These are phyloP conservation scores for Punctularia strigosozonata DNA, from an alignment of 768 basidiomycete genomes.

Conservation along the genomic window DNA sequence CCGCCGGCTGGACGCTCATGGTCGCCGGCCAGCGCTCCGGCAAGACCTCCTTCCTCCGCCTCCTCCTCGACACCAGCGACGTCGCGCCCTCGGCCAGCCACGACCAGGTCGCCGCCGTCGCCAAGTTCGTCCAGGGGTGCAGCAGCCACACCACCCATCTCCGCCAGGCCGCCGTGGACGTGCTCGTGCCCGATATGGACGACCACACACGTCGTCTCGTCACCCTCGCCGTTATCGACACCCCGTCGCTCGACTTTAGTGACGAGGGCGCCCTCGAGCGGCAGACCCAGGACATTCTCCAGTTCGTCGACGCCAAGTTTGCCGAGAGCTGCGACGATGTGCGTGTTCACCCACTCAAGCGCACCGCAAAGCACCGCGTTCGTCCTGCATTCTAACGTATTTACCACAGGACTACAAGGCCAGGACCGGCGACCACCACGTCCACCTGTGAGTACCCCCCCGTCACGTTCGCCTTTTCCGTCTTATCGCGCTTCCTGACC, in stretches of 20 bases:
- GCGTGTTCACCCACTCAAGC: slow-evolving; percentile 24
- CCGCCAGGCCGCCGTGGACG: slow-evolving; percentile 59
- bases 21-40: slow-evolving; percentile 75
- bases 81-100: slow-evolving; percentile 49
- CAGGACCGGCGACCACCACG: slow-evolving; percentile 60
- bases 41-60: slow-evolving; percentile 80
- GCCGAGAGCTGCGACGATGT: slow-evolving; percentile 70
- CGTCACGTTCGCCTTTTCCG: slow-evolving; percentile 18
- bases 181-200: slow-evolving; percentile 46
- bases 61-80: slow-evolving; percentile 71
- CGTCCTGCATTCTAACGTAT: slow-evolving; percentile 9
- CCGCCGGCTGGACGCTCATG: slow-evolving; percentile 55
- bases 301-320: slow-evolving; percentile 63
- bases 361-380: slow-evolving; percentile 9
- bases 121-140: slow-evolving; percentile 72
- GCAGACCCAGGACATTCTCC: slow-evolving; percentile 51
- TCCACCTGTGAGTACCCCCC: slow-evolving; percentile 54
- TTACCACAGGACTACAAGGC: slow-evolving; percentile 55
- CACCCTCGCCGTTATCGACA: slow-evolving; percentile 67
- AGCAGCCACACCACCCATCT: slow-evolving; percentile 63
- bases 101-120: slow-evolving; percentile 71
- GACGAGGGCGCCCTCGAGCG: slow-evolving; percentile 58
- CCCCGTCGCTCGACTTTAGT: slow-evolving; percentile 66
- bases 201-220: slow-evolving; percentile 34
- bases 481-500: background rate